Base-by-base conservation (phyloP, 805 yeast genomes). In the Metschnikowia dekortorum region DNA sequence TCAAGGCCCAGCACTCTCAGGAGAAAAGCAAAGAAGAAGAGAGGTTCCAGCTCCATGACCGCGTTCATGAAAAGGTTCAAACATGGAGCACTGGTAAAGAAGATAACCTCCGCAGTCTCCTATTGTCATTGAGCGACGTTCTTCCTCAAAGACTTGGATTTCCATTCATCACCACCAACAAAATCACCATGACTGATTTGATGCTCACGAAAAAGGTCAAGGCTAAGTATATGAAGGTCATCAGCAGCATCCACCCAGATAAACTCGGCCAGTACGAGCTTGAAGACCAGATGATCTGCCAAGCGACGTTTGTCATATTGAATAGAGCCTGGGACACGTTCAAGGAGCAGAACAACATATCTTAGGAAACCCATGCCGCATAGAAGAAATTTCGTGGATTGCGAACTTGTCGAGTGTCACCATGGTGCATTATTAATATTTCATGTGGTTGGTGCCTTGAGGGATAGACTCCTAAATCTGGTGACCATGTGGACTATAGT, bases 141-240 rank as follows among this genome's bases (percentile, higher is more conserved):
- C 67, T 94, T 11, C 83, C 87, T 10, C 53, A 52, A 3, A 48
- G 56, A 7, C 59, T 68, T 33, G 68, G 68, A 4, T 65, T 67
- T 47, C 60, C 69, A 1, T 68, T 68, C 39, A 48, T 64, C 30
- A 61, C 66, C 2, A 58, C 59, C 48, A 66, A 64, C 14, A 84
- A 90, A 5, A 53, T 64, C 49, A 65, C 83, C 1, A 66, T 85
- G 61, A 76, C 84, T 4, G 97, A 92, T 50, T 71, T 94, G 52
- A 94, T 94, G 52, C 72, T 91, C 55, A 92, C 96, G 16, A 91
- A 90, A 59, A 90, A 87, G 64, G 97, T 90, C 36, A 92, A 92
- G 65, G 72, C 92, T 35, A 74, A 75, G 16, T 94, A 94, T 66
- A 81, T 86, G 89, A 85, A 84, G 60, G 92, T 89, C 1, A 88